phyloP scores from a whole-genome alignment of 2,329 filamentous ascomycete genomes.

The Colletotrichum orchidophilum region DNA sequence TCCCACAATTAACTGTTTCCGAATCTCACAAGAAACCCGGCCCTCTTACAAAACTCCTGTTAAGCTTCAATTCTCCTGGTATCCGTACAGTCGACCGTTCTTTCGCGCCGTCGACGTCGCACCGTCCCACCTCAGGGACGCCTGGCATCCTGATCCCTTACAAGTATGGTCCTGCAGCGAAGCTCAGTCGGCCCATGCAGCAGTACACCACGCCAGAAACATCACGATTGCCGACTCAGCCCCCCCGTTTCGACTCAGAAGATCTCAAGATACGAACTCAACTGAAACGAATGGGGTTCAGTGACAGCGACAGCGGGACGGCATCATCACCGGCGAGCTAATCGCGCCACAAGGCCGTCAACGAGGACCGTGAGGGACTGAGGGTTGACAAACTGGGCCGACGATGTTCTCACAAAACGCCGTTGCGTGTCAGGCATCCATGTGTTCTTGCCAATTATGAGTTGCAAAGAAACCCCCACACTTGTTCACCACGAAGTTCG shows the following conservation, averaged over 20 bases:
- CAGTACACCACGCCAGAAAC: constrained; percentile 8
- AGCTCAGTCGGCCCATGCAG: constrained; percentile 2
- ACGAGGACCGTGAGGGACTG: background rate
- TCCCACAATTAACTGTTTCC: constrained; percentile 1
- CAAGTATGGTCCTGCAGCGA: constrained; percentile 5
- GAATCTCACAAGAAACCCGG: background rate
- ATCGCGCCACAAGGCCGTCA: background rate
- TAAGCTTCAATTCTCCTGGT: constrained; percentile 3
- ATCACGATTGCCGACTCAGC: constrained; percentile 10
- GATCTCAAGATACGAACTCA: constrained; percentile 23
- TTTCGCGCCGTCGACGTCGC: constrained; percentile 7
- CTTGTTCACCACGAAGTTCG: background rate
- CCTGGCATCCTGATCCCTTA: constrained; percentile 1
- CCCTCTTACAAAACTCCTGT: constrained; percentile 10
- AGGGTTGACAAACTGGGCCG: background rate
- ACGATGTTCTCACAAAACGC: background rate
- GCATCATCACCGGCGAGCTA: background rate
- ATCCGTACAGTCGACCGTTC: background rate
- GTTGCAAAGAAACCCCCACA: background rate
- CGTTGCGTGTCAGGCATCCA: constrained; percentile 24
- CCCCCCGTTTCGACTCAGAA: background rate
- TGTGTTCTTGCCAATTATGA: background rate
- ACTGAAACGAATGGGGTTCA: constrained; percentile 23
- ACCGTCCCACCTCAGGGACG: background rate
- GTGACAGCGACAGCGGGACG: background rate